Percentiles rank a stretch among this genome's conserved stretches.
Conservation (phyloP, 306 rosid genomes). For the Trifolium dubium region DNA sequence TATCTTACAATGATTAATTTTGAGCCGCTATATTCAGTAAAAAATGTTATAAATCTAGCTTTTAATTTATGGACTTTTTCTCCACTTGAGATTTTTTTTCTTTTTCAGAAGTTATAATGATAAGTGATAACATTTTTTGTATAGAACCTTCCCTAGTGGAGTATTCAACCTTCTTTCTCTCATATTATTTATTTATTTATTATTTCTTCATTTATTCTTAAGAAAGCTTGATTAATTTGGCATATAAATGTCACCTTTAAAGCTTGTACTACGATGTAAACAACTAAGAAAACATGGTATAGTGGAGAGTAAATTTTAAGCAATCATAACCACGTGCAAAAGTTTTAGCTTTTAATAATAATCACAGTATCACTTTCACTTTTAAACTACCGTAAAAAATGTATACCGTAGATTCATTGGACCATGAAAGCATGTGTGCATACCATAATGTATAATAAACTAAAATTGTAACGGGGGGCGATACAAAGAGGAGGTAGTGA, state of each 20-base stretch:
- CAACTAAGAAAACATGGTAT: slow-evolving; percentile 36
- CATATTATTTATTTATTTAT: neutral
- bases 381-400: slow-evolving; percentile 33
- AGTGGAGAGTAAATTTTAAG: slow-evolving; percentile 70
- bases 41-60: neutral
- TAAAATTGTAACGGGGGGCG: too few species aligned
- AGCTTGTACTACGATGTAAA: slow-evolving; percentile 36
- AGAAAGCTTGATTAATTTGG: slow-evolving; percentile 46
- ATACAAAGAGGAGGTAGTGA: too few species aligned
- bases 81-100: neutral
- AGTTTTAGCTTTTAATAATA: slow-evolving; percentile 46
- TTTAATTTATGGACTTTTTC: neutral
- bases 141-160: slow-evolving; percentile 52
- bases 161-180: slow-evolving; percentile 37
- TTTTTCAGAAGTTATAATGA: slow-evolving; percentile 12
- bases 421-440: slow-evolving; percentile 69
- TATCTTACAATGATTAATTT: slow-evolving; percentile 28
- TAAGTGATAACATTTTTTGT: slow-evolving; percentile 7
- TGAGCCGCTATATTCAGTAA: slow-evolving; percentile 41
- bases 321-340: slow-evolving; percentile 66
- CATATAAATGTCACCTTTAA: slow-evolving; percentile 44
- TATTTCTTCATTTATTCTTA: slow-evolving; percentile 32
- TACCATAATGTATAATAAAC: slow-evolving; percentile 23
- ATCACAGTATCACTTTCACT: slow-evolving; percentile 33
- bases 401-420: slow-evolving; percentile 47